These are phyloP conservation scores for Maudiozyma barnettii DNA, from an alignment of 805 yeast genomes.

Conservation along the genomic window DNA sequence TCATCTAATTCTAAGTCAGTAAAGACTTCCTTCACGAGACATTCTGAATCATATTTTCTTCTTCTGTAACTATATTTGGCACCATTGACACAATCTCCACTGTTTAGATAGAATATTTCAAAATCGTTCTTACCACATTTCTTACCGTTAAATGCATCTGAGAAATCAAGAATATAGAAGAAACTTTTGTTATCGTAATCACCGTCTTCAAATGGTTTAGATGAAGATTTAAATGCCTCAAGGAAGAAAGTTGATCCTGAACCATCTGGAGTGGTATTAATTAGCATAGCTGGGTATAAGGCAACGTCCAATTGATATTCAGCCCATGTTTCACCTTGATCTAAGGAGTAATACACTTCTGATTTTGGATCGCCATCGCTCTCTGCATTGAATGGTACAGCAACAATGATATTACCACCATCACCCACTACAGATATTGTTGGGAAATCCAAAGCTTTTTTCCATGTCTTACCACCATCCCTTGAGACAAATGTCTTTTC, in stretches of 20 bases:
- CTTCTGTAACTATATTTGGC: conserved; percentile 52
- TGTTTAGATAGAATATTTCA: conserved; percentile 46
- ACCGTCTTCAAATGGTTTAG: too few relatives aligned
- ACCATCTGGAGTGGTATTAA: conserved; percentile 57
- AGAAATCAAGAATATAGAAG: conserved; percentile 41
- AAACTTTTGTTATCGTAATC: conserved; percentile 5
- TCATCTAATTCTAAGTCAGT: conserved; percentile 34
- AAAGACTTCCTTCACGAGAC: conserved; percentile 36
- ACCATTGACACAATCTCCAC: conserved; percentile 52
- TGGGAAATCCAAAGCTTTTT: conserved; percentile 42
- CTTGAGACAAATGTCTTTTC: conserved; percentile 52
- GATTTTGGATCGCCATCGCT: conserved; percentile 29
- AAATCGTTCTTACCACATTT: conserved; percentile 44
- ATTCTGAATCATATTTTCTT: conserved; percentile 55
- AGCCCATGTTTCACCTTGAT: conserved; percentile 65
- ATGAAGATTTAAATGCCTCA: conserved; percentile 38
- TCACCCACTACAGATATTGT: conserved; percentile 59
- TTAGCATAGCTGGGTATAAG: conserved; percentile 34
- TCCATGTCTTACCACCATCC: conserved; percentile 76
- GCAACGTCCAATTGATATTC: conserved; percentile 38
- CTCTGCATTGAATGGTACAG: conserved; percentile 38
- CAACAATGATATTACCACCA: conserved; percentile 62
- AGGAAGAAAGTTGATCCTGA: conserved; percentile 51
- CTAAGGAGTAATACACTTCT: conserved; percentile 47
- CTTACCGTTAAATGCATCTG: conserved; percentile 40